Percentiles rank a stretch among this genome's conserved stretches.
Conservation (phyloP, 179 eudicot species). For the Patellifolia procumbens region DNA sequence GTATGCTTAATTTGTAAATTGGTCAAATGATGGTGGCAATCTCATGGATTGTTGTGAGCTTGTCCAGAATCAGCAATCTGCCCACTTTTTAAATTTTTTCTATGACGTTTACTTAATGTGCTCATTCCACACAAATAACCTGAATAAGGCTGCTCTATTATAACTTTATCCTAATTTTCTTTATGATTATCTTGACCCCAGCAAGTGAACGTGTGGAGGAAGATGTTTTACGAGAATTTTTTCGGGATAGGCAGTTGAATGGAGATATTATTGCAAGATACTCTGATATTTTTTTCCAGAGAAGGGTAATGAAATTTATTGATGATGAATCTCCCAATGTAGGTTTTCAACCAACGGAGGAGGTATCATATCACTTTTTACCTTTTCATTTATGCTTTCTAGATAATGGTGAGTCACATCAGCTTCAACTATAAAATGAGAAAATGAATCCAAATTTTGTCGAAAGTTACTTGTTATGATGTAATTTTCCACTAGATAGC, state of each 20-base stretch:
- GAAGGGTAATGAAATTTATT: constrained; percentile 29
- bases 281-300: constrained; percentile 64
- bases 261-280: constrained; percentile 72
- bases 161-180: not conserved
- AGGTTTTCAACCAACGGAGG: constrained; percentile 33
- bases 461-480: not conserved
- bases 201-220: constrained; percentile 58
- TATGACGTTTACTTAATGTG: not conserved
- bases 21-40: not conserved
- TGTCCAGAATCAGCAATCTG: not conserved
- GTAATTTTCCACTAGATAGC: not conserved
- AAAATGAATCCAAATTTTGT: not conserved
- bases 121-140: not conserved
- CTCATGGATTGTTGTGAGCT: not conserved
- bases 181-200: constrained; percentile 32
- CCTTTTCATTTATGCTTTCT: constrained; percentile 12
- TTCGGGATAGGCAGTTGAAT: constrained; percentile 67
- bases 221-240: constrained; percentile 62
- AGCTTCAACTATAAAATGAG: not conserved
- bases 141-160: constrained; percentile 1
- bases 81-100: not conserved
- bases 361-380: constrained; percentile 40
- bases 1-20: not conserved
- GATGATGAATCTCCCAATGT: constrained; percentile 26
- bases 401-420: not conserved